These are phyloP conservation scores for Fragaria iinumae DNA, from an alignment of 306 rosid species.

Conservation along the genomic window DNA sequence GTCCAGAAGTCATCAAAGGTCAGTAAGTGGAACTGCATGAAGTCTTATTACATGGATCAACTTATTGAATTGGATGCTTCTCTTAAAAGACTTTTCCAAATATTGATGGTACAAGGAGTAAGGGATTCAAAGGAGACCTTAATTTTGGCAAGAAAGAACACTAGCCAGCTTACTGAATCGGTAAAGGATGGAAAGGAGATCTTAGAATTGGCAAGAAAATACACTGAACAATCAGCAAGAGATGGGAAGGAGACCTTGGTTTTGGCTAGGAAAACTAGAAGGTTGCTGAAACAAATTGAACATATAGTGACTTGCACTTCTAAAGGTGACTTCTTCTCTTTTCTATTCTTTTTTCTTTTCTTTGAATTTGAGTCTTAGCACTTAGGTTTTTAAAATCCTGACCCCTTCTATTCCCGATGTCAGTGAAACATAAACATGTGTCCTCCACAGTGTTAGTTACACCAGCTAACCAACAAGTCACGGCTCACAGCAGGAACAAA, in stretches of 20 bases:
- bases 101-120: background rate
- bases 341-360: background rate
- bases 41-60: background rate
- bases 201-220: background rate
- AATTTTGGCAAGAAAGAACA: background rate
- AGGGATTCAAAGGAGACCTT: conserved; percentile 1
- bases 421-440: background rate
- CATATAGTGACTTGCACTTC: background rate
- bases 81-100: background rate
- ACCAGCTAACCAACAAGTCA: no score
- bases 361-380: no score
- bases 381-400: no score
- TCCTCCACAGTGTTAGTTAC: no score
- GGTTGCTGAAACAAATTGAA: background rate
- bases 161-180: background rate
- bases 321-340: background rate
- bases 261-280: conserved; percentile 1
- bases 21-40: background rate
- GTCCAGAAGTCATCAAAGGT: background rate
- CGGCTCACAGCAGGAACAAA: background rate
- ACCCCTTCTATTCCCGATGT: background rate
- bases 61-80: background rate
- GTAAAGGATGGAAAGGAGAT: background rate
- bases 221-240: background rate
- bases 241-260: conserved; percentile 1